Evolutionary conservation across 2,329 filamentous ascomycete genomes (phyloP).

Genomic region (Diaporthe nobilis): DNA sequence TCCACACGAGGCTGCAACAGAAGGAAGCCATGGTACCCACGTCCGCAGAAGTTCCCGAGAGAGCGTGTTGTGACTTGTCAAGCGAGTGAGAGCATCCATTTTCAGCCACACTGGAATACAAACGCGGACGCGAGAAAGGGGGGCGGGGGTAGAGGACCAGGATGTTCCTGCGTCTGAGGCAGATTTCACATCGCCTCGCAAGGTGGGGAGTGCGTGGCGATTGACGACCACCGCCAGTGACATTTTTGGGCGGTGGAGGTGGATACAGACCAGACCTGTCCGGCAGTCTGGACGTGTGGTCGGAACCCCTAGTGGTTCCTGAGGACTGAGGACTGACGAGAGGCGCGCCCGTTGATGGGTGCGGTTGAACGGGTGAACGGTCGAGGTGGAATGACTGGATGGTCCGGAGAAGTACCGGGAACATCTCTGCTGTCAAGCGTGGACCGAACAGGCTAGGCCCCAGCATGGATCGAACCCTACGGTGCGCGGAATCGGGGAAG

Average conservation of each 20-base stretch:
- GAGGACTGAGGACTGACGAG: background rate
- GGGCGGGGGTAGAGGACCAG: slow-evolving; percentile 10
- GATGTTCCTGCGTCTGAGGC: slow-evolving; percentile 5
- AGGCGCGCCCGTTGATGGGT: slow-evolving; percentile 30
- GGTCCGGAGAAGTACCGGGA: slow-evolving; percentile 33
- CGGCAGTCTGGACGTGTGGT: slow-evolving; percentile 21
- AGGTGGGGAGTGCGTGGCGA: slow-evolving; percentile 7
- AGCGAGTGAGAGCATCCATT: slow-evolving; percentile 32
- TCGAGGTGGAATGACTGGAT: slow-evolving; percentile 21
- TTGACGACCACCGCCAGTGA: slow-evolving; percentile 5
- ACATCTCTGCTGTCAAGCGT: slow-evolving; percentile 24
- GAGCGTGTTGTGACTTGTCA: slow-evolving; percentile 27
- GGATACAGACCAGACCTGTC: background rate
- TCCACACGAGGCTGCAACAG: slow-evolving; percentile 32
- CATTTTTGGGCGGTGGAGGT: slow-evolving; percentile 25
- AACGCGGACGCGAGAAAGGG: slow-evolving; percentile 24
- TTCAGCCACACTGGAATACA: slow-evolving; percentile 34
- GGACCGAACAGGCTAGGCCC: slow-evolving; percentile 30
- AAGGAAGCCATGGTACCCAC: slow-evolving; percentile 33
- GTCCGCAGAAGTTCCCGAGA: slow-evolving; percentile 29
- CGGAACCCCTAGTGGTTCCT: slow-evolving; percentile 5
- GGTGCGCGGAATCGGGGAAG: background rate
- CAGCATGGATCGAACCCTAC: slow-evolving; percentile 19
- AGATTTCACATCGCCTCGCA: slow-evolving; percentile 19
- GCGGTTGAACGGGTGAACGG: slow-evolving; percentile 31